Base-by-base conservation (phyloP, 2,329 filamentous ascomycete species). In the Fusarium sp. region DNA sequence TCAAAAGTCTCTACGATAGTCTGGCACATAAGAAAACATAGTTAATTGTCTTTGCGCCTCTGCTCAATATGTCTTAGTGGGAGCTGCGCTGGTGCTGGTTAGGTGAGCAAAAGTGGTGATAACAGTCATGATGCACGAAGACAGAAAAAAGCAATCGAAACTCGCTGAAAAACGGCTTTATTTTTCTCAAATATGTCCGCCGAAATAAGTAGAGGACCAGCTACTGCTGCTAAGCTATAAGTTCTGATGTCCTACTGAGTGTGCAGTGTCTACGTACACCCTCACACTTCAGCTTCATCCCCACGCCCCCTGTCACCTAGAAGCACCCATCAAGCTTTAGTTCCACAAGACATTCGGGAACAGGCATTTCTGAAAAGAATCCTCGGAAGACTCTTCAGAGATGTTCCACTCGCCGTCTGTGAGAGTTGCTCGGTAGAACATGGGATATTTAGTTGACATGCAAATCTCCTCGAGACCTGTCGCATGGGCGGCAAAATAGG, bases 21-120 rank as follows among this genome's bases (percentile, higher is more conserved):
- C 5, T 18, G 7, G 5, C 3, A 3, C n/a, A 24, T 1, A 26
- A 8, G 15, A 0, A 44, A 42, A 26, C n/a, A 13, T 26, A 5
- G 0, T 0, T 5, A 26, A 11, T 18, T 44, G 7, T 26, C 0
- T 41, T 41, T 5, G 16, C 0, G 7, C 1, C n/a, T 20, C 3
- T 7, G 11, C 6, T 20, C n/a, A 44, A 13, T 10, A 26, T 20
- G 11, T 44, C 8, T 45, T 12, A 14, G 5, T 7, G 13, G 1
- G 11, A 13, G 0, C 3, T 18, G 16, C 8, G 3, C 33, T 8
- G 2, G 7, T 42, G 15, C 10, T 13, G 5, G 18, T 44, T 1
- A 26, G 5, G 12, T 26, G 41, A 42, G 10, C 12, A 42, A 8
- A 44, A 15, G 4, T 7, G 26, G 26, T 7, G 13, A 28, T 28